A percentile compares a stretch with the other conserved stretches of the same genome.
Conservation (phyloP, 2,329 filamentous ascomycete species). For the Aspergillus quadricinctus region DNA sequence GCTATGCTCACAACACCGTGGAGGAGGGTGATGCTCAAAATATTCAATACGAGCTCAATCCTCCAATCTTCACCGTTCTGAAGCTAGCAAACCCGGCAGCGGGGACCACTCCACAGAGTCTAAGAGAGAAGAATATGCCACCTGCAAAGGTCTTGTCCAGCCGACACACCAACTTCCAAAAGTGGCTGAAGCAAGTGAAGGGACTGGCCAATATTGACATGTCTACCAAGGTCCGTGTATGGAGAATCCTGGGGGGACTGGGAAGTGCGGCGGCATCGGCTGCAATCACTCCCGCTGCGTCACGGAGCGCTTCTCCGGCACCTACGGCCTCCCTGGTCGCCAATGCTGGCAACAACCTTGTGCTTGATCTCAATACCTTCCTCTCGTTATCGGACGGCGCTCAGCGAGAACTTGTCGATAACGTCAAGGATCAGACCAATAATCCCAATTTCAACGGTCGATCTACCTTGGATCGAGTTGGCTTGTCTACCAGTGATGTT, state of each 20-base stretch:
- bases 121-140: constrained; percentile 58
- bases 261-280: constrained; percentile 43
- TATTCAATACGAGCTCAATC: constrained; percentile 76
- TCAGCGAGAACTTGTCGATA: constrained; percentile 61
- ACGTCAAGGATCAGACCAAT: constrained; percentile 63
- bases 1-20: constrained; percentile 71
- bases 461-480: constrained; percentile 60
- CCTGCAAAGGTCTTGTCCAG: constrained; percentile 68
- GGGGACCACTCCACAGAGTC: constrained; percentile 54
- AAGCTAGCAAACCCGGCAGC: constrained; percentile 63
- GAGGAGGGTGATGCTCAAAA: constrained; percentile 60
- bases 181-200: constrained; percentile 75
- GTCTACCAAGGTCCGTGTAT: constrained; percentile 71
- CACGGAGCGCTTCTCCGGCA: constrained; percentile 41
- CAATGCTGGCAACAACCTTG: constrained; percentile 45
- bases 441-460: constrained; percentile 75
- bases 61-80: constrained; percentile 78
- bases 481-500: constrained; percentile 67
- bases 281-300: constrained; percentile 41
- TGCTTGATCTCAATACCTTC: constrained; percentile 62
- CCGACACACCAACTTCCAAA: constrained; percentile 63
- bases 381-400: constrained; percentile 57
- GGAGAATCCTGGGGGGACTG: constrained; percentile 54
- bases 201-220: constrained; percentile 61
- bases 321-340: constrained; percentile 40